Base-by-base conservation (phyloP, 2,329 filamentous ascomycete genomes). In the Phyllosticta capitalensis region DNA sequence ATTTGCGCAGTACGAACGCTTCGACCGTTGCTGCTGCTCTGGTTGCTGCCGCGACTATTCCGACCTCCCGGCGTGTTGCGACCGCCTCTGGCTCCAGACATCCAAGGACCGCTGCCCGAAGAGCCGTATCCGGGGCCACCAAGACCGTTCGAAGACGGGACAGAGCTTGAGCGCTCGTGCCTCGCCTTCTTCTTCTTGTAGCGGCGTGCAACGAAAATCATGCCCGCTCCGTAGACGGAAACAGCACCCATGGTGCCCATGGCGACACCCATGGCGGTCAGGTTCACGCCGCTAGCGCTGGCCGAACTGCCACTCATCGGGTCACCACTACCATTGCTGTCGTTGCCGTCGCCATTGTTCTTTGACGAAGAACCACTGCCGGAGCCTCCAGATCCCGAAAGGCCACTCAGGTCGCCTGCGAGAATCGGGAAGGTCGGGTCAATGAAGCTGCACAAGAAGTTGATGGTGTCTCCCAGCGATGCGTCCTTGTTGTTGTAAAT, bases 131-230 rank as follows among this genome's bases (percentile, higher is more conserved):
- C 71, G 17, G n/a, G 38, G 69, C 75, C 64, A 68, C 71, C 63
- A 64, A 78, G 80, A 54, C 80, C 81, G 63, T 89, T 75, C 50
- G 87, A 90, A 77, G 83, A 89, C 58, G 86, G 81, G 55, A 92
- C 76, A 52, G 90, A 95, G 79, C 85, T 90, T 56, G 86, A 80
- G 61, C 90, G 88, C 68, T 85, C 83, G 76, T 95, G 89, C 55
- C 84, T 78, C 71, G 88, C 83, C 75, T 85, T 87, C 81, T 88
- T 90, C 77, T 88, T 87, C 80, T 92, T 90, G 81, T 96, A 96
- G 62, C 92, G 84, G 63, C 91, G 86, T 55, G 92, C 92, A 65
- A 96, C 84, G 68, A 94, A 86, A 78, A 96, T 92, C 92, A 96
- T 96, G 72, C 90, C 91, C 12, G 88, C 89, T 69, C 91, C 92